These are phyloP conservation scores for Meyerozyma athensensis DNA, from an alignment of 1,139 yeast genomes.

Conservation along the genomic window DNA sequence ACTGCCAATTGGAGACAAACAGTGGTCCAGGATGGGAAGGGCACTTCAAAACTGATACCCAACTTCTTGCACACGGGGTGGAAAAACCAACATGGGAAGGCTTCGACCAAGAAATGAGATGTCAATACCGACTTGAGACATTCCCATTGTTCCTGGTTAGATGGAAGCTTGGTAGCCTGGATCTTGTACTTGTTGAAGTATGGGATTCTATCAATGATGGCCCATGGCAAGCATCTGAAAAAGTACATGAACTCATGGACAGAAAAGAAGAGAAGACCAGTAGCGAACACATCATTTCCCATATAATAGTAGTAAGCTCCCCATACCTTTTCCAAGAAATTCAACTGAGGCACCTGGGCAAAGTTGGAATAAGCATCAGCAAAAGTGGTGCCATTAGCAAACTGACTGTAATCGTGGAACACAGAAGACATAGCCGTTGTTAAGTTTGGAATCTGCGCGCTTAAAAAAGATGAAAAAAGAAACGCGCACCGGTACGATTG, in stretches of 20 bases:
- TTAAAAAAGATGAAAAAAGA: neutral
- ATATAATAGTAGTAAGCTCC: constrained; percentile 72
- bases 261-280: constrained; percentile 70
- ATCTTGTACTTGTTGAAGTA: constrained; percentile 74
- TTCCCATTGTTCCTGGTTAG: constrained; percentile 82
- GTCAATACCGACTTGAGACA: constrained; percentile 79
- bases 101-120: constrained; percentile 87
- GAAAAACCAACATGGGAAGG: constrained; percentile 93
- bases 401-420: constrained; percentile 38
- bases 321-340: constrained; percentile 61
- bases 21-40: constrained; percentile 65
- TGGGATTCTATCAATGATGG: constrained; percentile 69
- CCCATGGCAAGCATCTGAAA: constrained; percentile 84
- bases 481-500: neutral
- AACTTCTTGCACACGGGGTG: constrained; percentile 80
- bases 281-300: constrained; percentile 74
- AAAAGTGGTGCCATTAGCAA: constrained; percentile 35
- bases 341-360: constrained; percentile 20
- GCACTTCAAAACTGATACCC: constrained; percentile 73
- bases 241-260: constrained; percentile 80
- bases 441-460: neutral
- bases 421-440: constrained; percentile 15
- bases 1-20: constrained; percentile 62
- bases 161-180: constrained; percentile 75
- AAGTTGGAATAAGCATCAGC: constrained; percentile 34